These are phyloP conservation scores for Pichia sp. DNA, from an alignment of 1,139 yeast genomes.

Conservation along the genomic window DNA sequence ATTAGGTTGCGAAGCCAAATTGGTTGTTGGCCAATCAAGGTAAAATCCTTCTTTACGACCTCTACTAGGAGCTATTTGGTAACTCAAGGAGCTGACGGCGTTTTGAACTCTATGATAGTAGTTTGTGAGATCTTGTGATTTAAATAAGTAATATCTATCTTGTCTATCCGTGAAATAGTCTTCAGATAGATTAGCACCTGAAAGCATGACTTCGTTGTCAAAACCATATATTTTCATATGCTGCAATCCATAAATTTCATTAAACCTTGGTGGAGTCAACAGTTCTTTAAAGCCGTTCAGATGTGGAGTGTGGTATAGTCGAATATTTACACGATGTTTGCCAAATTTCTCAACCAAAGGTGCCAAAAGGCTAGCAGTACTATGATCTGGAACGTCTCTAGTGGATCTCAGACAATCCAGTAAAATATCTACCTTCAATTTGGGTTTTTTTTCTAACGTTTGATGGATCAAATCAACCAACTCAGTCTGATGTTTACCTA, in stretches of 20 bases:
- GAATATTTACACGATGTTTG: conserved; percentile 60
- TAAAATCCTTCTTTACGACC: conserved; percentile 41
- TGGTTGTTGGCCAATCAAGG: conserved; percentile 70
- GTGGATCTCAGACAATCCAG: conserved; percentile 92
- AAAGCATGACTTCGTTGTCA: conserved; percentile 79
- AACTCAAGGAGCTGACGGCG: conserved; percentile 62
- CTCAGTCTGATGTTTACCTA: conserved; percentile 78
- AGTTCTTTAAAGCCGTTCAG: conserved; percentile 57
- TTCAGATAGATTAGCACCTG: conserved; percentile 85
- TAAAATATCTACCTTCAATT: conserved; percentile 61
- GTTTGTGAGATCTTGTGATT: conserved; percentile 47
- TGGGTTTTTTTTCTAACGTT: conserved; percentile 52
- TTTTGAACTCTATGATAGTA: conserved; percentile 66
- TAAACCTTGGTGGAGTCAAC: conserved; percentile 72
- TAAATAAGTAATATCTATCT: conserved; percentile 79
- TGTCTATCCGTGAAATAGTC: conserved; percentile 97
- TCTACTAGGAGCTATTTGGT: conserved; percentile 45
- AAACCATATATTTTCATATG: conserved; percentile 97
- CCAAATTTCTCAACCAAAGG: conserved; percentile 62
- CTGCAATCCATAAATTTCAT: conserved; percentile 90
- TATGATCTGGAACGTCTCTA: conserved; percentile 74
- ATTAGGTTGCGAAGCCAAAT: conserved; percentile 66
- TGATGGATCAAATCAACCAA: conserved; percentile 49
- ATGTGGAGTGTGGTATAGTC: conserved; percentile 89
- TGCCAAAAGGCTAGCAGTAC: conserved; percentile 71